Percentiles rank a stretch among this genome's conserved stretches.
phyloP scores from a whole-genome alignment of 306 rosid species.

The Ceratonia siliqua region DNA sequence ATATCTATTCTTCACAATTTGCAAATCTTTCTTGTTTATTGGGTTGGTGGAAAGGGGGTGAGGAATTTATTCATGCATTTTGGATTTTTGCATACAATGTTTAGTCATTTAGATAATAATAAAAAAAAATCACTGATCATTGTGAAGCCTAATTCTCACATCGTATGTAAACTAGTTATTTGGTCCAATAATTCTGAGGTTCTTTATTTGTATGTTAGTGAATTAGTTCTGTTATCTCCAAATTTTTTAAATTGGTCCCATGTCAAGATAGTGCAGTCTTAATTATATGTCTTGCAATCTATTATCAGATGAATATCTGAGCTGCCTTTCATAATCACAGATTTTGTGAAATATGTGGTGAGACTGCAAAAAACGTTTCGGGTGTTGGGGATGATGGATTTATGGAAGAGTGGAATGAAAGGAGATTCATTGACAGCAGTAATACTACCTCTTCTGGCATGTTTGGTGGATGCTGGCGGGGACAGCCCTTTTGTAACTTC shows the following conservation, averaged over 20 bases:
- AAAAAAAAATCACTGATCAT: not conserved
- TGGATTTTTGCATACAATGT: not conserved
- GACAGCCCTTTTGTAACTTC: slow-evolving; percentile 97
- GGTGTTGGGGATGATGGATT: slow-evolving; percentile 56
- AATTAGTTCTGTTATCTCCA: not conserved
- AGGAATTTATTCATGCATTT: not conserved
- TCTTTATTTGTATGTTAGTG: not conserved
- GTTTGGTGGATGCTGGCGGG: slow-evolving; percentile 69
- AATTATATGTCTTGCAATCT: not conserved
- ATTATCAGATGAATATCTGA: slow-evolving; percentile 17
- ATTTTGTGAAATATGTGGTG: slow-evolving; percentile 85
- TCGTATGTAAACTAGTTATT: not conserved
- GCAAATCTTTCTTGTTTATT: not conserved
- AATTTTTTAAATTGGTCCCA: slow-evolving; percentile 6
- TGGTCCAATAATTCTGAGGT: not conserved
- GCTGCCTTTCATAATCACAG: slow-evolving; percentile 41
- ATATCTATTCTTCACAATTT: not conserved
- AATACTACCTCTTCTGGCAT: slow-evolving; percentile 42
- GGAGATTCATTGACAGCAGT: slow-evolving; percentile 43
- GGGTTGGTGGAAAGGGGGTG: not conserved
- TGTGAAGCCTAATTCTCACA: not conserved
- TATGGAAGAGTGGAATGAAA: slow-evolving; percentile 87
- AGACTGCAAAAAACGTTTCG: slow-evolving; percentile 64
- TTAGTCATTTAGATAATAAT: not conserved
- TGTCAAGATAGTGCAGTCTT: not conserved